Evolutionary conservation across 805 yeast species (phyloP).

Genomic region (Metschnikowia anglica): DNA sequence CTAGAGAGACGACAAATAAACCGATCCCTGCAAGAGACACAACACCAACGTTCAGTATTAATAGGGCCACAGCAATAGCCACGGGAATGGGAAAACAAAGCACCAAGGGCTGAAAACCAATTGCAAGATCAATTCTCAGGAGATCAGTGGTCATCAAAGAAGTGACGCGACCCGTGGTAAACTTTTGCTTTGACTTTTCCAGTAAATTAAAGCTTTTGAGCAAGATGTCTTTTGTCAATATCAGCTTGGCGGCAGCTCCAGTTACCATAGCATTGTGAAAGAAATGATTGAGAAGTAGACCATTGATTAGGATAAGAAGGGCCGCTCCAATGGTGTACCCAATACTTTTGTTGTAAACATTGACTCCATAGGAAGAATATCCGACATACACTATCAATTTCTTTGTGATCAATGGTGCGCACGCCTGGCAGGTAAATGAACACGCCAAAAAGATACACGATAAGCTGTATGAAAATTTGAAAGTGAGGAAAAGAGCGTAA

Average conservation of each 20-base stretch:
- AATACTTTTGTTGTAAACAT: constrained; percentile 34
- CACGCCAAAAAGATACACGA: constrained; percentile 25
- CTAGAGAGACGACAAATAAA: constrained; percentile 50
- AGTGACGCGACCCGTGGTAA: constrained; percentile 69
- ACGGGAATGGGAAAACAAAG: constrained; percentile 59
- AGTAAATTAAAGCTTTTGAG: constrained; percentile 65
- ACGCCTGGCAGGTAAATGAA: constrained; percentile 27
- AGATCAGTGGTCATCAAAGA: constrained; percentile 80
- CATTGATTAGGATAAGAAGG: constrained; percentile 27
- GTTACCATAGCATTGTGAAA: constrained; percentile 59
- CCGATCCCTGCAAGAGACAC: constrained; percentile 79
- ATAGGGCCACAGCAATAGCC: constrained; percentile 60
- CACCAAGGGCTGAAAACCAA: constrained; percentile 63
- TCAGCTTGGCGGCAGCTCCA: constrained; percentile 72
- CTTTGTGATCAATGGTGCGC: constrained; percentile 38
- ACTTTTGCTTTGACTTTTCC: constrained; percentile 55
- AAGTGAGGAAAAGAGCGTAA: constrained; percentile 29
- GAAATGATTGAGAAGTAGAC: constrained; percentile 53
- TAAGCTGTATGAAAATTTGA: constrained; percentile 28
- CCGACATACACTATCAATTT: constrained; percentile 39
- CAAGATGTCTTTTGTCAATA: constrained; percentile 66
- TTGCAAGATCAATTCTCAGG: constrained; percentile 76
- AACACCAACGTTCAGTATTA: constrained; percentile 60
- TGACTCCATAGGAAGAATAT: constrained; percentile 26
- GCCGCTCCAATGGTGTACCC: constrained; percentile 43